Evolutionary conservation across 192 early-diverging fungal species (phyloP), one percentile per base, ranked within the genome.

Genomic region (Coemansia sp.): DNA sequence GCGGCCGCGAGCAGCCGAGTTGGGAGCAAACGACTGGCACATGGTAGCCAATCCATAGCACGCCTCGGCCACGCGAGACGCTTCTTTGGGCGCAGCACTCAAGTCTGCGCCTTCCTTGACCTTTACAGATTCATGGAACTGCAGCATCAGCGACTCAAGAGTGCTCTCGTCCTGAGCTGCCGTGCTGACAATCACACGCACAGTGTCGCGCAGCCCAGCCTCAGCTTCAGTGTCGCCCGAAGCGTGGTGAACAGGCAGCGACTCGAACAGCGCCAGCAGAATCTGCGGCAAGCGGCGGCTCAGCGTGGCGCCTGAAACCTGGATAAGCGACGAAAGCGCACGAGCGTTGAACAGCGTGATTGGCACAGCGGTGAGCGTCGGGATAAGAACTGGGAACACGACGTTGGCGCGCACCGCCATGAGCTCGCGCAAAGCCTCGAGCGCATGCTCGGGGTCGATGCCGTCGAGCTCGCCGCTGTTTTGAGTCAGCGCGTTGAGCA

Each of bases 301-400:
- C 66, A 98, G 77, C 37, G 55, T 44, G 42, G 82, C 65, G 14
- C 94, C 97, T 26, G 97, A 92, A 15, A 98, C 97, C 20, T 91
- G 87, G 23, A 98, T 90, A 23, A 99, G 71, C 11, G 93, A 90
- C 2, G 87, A 88, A 58, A 99, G 74, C 6, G 94, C 94, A 17
- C 89, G 90, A 17, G 95, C 96, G 66, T 97, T 94, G 76, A 96
- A 94, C n/a, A 85, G 82, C 37, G 87, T 88, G 44, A 99, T 93
- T 15, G 96, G 96, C 23, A 83, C 83, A 15, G 87, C 65, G n/a
- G 94, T 89, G 54, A 99, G 85, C 5, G 93, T 97, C 3, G 97
- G 97, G 58, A 99, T 95, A 53, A 99, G 83, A 28, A 96, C 95
- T 7, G 97, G 97, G 91, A 99, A 97, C 7, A 99, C 97, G 3